Percentiles rank a stretch among this genome's conserved stretches.
Evolutionary conservation across 2,329 filamentous ascomycete genomes (phyloP).

Genomic region (Aspergillus cejpii): DNA sequence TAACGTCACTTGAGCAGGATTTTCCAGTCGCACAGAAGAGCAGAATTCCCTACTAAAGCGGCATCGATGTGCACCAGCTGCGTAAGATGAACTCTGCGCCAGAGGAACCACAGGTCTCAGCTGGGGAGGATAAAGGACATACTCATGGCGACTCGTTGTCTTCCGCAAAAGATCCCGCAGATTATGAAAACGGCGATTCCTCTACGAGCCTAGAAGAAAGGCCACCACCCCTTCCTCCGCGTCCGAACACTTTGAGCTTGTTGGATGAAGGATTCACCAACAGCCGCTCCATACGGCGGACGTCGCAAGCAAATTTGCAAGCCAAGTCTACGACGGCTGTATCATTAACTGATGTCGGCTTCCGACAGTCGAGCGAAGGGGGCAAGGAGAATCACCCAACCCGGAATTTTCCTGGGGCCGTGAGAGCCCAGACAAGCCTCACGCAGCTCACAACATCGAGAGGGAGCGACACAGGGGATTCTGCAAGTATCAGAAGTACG

Average conservation of each 20-base stretch:
- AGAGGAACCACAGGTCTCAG: conserved; percentile 5
- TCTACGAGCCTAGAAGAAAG: conserved; percentile 29
- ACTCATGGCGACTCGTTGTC: conserved; percentile 6
- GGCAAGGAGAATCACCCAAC: conserved; percentile 56
- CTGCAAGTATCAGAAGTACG: conserved; percentile 46
- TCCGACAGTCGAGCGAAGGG: conserved; percentile 64
- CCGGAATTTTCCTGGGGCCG: conserved; percentile 25
- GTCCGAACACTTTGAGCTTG: conserved; percentile 37
- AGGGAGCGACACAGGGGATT: conserved; percentile 48
- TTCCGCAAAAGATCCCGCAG: conserved; percentile 14
- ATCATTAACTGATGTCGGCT: conserved; percentile 73
- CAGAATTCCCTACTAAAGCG: background rate
- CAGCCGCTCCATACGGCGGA: conserved; percentile 30
- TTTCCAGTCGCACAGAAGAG: background rate
- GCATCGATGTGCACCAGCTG: conserved; percentile 8
- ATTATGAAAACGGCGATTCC: conserved; percentile 12
- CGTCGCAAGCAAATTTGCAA: conserved; percentile 35
- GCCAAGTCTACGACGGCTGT: conserved; percentile 77
- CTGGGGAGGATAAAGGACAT: conserved; percentile 8
- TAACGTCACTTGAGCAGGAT: background rate
- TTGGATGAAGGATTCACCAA: conserved; percentile 31
- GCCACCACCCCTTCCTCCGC: conserved; percentile 44
- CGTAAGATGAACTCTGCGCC: conserved; percentile 9
- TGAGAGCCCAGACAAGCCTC: conserved; percentile 33
- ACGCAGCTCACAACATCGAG: conserved; percentile 42